Conservation (phyloP, 768 basidiomycete genomes). For the Coprinopsis strossmayeri region DNA sequence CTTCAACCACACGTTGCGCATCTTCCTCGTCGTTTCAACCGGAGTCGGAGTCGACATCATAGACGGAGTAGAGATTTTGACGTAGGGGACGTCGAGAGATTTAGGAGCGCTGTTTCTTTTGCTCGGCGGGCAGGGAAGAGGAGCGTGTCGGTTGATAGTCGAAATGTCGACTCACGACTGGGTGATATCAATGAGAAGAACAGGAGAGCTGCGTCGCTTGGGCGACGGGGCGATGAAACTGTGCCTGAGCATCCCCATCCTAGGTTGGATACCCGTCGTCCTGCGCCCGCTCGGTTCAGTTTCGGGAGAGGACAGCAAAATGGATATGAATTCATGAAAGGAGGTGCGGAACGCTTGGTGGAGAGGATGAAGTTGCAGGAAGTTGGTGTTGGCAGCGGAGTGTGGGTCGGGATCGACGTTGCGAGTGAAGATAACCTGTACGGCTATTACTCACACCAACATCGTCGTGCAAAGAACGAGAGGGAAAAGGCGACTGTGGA, state of each 20-base stretch:
- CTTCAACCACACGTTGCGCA: background rate
- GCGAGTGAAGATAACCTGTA: background rate
- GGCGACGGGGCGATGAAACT: background rate
- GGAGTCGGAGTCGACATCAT: background rate
- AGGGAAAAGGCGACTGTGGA: background rate
- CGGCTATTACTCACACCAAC: background rate
- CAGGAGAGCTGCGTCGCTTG: too few species aligned
- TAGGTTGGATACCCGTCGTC: background rate
- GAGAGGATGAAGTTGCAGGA: background rate
- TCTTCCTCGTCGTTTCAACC: background rate
- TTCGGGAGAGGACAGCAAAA: background rate
- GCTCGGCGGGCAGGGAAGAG: background rate
- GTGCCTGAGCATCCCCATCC: background rate
- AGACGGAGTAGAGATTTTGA: background rate
- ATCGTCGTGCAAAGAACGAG: background rate
- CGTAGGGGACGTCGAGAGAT: background rate
- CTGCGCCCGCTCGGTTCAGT: background rate
- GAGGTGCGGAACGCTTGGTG: background rate
- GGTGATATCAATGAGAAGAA: too few species aligned
- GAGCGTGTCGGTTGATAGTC: background rate
- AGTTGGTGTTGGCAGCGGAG: background rate
- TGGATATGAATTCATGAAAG: background rate
- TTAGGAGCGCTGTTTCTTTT: background rate
- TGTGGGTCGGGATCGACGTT: background rate
- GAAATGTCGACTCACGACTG: too few species aligned